These are phyloP conservation scores for Exserohilum rostratum DNA, from an alignment of 2,329 filamentous ascomycete species.

Conservation along the genomic window DNA sequence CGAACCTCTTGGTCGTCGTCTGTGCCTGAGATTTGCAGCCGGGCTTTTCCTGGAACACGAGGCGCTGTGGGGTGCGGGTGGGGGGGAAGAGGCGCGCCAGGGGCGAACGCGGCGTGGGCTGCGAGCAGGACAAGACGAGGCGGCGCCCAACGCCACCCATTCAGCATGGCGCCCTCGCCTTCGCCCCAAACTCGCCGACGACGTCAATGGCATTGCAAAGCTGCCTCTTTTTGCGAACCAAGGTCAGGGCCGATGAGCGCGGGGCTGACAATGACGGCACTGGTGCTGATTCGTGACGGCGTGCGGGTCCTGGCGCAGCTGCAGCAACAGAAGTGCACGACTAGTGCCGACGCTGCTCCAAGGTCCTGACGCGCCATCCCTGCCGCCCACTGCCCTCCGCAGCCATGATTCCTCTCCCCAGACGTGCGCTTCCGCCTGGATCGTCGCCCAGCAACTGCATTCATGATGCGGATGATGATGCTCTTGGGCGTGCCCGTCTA, in stretches of 20 bases:
- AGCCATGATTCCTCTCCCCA: slow-evolving; percentile 12
- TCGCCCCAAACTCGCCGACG: too few relatives aligned
- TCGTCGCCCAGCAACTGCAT: slow-evolving; percentile 7
- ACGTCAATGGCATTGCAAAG: neutral
- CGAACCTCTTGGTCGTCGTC: slow-evolving; percentile 8
- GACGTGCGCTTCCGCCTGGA: slow-evolving; percentile 13
- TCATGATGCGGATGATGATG: neutral
- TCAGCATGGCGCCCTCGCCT: too few relatives aligned
- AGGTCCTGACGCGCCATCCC: slow-evolving; percentile 20
- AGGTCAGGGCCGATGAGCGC: slow-evolving; percentile 4
- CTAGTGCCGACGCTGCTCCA: slow-evolving; percentile 16
- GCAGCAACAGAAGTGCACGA: slow-evolving; percentile 22
- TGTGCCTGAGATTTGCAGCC: slow-evolving; percentile 13
- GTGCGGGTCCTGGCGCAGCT: slow-evolving; percentile 23
- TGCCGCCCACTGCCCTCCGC: slow-evolving; percentile 7
- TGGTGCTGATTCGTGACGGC: slow-evolving; percentile 18
- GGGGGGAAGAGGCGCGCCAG: neutral
- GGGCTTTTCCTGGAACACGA: neutral
- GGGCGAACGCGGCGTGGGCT: too few relatives aligned
- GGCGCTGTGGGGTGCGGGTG: slow-evolving; percentile 4
- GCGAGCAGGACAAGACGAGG: too few relatives aligned
- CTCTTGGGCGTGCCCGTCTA: slow-evolving; percentile 7
- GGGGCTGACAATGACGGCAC: slow-evolving; percentile 19
- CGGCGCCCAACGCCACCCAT: neutral
- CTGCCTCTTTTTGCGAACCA: too few relatives aligned